Percentiles rank a stretch among this genome's conserved stretches.
Evolutionary conservation across 768 basidiomycete species (phyloP).

Genomic region (Tricholoma sp.): DNA sequence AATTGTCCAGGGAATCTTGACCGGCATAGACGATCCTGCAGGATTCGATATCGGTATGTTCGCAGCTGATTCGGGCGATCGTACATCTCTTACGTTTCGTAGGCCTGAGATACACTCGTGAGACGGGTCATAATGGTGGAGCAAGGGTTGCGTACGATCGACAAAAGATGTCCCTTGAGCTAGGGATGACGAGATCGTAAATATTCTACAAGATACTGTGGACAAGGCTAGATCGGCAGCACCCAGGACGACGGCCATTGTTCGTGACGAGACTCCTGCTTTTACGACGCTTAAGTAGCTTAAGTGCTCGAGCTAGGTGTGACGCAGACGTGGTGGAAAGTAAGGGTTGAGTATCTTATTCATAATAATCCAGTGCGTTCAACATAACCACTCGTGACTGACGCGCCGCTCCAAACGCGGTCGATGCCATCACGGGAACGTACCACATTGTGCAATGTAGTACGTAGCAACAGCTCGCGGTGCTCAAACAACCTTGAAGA

Average conservation of each 20-base stretch:
- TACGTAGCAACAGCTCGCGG: too few species aligned
- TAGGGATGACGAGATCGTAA: conserved; percentile 24
- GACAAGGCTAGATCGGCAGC: neutral
- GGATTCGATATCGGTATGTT: neutral
- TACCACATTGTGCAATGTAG: too few species aligned
- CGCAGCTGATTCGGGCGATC: neutral
- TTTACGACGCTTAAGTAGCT: neutral
- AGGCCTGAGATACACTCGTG: neutral
- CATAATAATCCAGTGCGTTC: too few species aligned
- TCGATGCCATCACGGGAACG: too few species aligned
- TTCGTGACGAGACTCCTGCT: neutral
- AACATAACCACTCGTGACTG: too few species aligned
- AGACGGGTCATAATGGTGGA: neutral
- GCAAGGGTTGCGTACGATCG: conserved; percentile 10
- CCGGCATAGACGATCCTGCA: conserved; percentile 15
- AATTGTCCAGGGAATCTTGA: conserved; percentile 66
- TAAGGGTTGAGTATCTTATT: too few species aligned
- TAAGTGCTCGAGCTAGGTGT: neutral
- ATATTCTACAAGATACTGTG: conserved; percentile 27
- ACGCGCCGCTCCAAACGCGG: too few species aligned
- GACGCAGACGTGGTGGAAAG: neutral
- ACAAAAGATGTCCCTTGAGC: conserved; percentile 20
- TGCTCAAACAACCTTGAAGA: too few species aligned
- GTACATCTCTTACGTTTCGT: neutral
- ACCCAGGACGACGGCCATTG: neutral